Evolutionary conservation across 352 stramenopile species (phyloP).

Genomic region (Globisporangium irregulare): DNA sequence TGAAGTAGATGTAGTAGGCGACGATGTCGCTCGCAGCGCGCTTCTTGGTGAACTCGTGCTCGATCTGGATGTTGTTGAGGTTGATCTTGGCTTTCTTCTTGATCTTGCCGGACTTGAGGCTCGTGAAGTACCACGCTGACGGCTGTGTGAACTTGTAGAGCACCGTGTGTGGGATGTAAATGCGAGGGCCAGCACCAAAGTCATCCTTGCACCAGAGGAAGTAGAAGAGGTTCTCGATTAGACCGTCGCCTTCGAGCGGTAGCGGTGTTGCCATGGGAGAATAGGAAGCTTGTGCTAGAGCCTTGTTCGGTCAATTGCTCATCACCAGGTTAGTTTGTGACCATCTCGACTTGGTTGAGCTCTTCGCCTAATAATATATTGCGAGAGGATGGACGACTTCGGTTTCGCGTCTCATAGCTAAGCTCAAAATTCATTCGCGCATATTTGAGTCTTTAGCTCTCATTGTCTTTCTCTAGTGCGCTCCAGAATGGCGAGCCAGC

Average conservation of each 20-base stretch:
- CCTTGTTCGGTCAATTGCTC: not conserved
- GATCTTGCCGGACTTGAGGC: conserved; percentile 71
- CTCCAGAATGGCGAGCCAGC: conserved; percentile 3
- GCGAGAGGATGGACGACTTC: not conserved
- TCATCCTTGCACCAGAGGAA: conserved; percentile 92
- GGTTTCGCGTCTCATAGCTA: not conserved
- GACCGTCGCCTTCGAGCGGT: conserved; percentile 80
- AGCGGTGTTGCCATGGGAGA: conserved; percentile 53
- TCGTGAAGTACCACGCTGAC: conserved; percentile 95
- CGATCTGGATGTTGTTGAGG: conserved; percentile 90
- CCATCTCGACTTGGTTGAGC: not conserved
- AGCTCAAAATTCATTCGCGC: not conserved
- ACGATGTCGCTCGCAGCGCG: conserved; percentile 82
- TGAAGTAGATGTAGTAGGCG: conserved; percentile 88
- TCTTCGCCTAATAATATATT: not conserved
- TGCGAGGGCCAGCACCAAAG: conserved; percentile 75
- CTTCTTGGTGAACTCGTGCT: conserved; percentile 92
- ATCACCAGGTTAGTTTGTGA: not conserved
- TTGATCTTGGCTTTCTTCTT: conserved; percentile 92
- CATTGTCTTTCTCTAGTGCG: not conserved
- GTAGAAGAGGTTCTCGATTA: conserved; percentile 89
- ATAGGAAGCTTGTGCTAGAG: too few relatives aligned
- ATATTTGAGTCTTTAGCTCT: not conserved
- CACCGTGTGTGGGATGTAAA: conserved; percentile 93
- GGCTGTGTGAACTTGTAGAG: conserved; percentile 93